These are phyloP conservation scores for Mrakia frigida DNA, from an alignment of 768 basidiomycete species.

Conservation along the genomic window DNA sequence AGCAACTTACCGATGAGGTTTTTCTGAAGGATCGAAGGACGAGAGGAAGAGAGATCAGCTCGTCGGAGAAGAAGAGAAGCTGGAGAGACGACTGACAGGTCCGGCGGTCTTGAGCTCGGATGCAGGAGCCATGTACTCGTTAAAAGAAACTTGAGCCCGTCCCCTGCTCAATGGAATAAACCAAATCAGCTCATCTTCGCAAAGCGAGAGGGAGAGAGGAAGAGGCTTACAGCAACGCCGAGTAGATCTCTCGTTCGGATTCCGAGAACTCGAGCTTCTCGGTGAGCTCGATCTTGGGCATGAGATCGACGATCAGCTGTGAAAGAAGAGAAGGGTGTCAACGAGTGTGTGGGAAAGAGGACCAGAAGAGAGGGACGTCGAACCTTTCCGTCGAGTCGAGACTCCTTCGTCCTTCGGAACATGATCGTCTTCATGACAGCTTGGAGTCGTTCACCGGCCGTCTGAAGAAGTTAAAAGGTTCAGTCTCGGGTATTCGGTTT, in stretches of 20 bases:
- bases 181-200: not conserved
- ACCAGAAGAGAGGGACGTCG: constrained; percentile 19
- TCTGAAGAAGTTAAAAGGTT: not conserved
- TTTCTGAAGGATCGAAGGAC: constrained; percentile 26
- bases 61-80: not conserved
- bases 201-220: not conserved
- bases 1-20: constrained; percentile 31
- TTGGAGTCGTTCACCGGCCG: constrained; percentile 57
- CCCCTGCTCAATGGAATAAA: too few species aligned
- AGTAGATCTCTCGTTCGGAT: constrained; percentile 62
- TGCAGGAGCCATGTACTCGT: not conserved
- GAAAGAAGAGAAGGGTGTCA: not conserved
- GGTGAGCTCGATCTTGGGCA: constrained; percentile 47
- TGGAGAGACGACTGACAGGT: not conserved
- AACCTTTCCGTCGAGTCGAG: constrained; percentile 60
- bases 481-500: too few species aligned
- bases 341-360: not conserved
- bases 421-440: constrained; percentile 53
- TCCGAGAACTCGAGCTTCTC: constrained; percentile 54
- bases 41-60: not conserved
- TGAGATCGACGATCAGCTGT: constrained; percentile 5
- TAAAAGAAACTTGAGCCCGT: not conserved
- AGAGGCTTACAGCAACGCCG: constrained; percentile 24
- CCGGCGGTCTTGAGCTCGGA: not conserved
- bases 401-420: constrained; percentile 64